Conservation (phyloP, 345 rosid genomes). For the Odontarrhena argentea region DNA sequence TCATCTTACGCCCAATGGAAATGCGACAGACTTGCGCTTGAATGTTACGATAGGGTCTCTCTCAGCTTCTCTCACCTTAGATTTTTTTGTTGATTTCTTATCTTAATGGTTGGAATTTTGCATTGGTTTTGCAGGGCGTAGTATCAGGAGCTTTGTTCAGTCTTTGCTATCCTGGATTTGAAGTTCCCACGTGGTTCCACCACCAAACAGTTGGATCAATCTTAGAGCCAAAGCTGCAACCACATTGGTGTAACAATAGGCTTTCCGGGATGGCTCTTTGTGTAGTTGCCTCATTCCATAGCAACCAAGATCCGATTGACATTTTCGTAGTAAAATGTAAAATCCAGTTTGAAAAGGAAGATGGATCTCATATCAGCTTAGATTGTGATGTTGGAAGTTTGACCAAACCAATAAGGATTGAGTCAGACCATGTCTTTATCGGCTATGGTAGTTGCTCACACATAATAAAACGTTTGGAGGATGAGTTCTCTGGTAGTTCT, state of each 20-base stretch:
- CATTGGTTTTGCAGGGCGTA: not conserved
- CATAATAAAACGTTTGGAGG: slow-evolving; percentile 1
- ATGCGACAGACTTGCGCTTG: slow-evolving; percentile 7
- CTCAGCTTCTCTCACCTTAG: not conserved
- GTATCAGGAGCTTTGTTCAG: slow-evolving; percentile 11
- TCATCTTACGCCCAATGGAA: slow-evolving; percentile 21
- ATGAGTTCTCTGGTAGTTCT: not conserved
- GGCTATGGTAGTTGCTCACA: slow-evolving; percentile 15
- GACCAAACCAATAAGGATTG: not conserved
- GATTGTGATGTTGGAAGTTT: slow-evolving; percentile 25
- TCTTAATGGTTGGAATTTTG: not conserved
- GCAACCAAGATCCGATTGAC: not conserved
- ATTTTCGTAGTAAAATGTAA: not conserved
- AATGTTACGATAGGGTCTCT: slow-evolving; percentile 9
- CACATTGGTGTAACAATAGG: slow-evolving; percentile 14
- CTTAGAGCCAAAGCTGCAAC: slow-evolving; percentile 13
- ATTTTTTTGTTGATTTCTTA: not conserved
- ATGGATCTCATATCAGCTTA: not conserved
- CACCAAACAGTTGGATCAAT: slow-evolving; percentile 7
- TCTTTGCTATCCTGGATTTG: slow-evolving; percentile 12
- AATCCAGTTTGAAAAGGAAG: not conserved
- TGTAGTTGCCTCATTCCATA: slow-evolving; percentile 7
- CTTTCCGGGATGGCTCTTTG: slow-evolving; percentile 9
- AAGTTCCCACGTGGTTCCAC: slow-evolving; percentile 1
- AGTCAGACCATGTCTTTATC: slow-evolving; percentile 27